Base-by-base conservation (phyloP, 768 basidiomycete genomes). In the Termitomyces sp. region DNA sequence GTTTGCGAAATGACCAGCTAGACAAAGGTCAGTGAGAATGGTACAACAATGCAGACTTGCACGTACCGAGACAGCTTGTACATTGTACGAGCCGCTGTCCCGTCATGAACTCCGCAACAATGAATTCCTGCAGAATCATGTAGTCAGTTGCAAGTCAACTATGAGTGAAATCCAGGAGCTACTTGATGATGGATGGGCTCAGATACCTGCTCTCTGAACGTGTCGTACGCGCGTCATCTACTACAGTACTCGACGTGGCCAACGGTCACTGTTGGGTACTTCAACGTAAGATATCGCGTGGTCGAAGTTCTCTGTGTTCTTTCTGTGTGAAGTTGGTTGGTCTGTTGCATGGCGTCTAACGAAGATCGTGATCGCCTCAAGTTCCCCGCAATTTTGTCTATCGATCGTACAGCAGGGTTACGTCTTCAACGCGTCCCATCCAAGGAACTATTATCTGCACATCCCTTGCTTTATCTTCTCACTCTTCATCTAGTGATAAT, bases 171-270 rank as follows among this genome's bases (percentile, higher is more conserved):
- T 94, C 91, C 61, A 91, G 75, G 45, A 94, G 77, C 91, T 91
- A 91, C 71, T 94, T 90, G 62, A 96, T 90, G 61, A 97, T 84
- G 46, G 92, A 89, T n/a, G n/a, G n/a, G n/a, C 1, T 84, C 85
- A 7, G 84, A 87, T 40, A 94, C 82, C 71, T 94, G 89, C 70
- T 98, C 96, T 65, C 90, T 83, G 70, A 94, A 97, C 0, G 90
- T 91, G 68, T 96, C 94, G 68, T 89, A 87, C 7, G 92, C 90
- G 46, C 55, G 42, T 55, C 40, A 42, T 44, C 40, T 15, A 51
- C 20, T 48, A 15, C 28, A 15, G 20, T 28, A 45, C 40, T 16
- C 48, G 16, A 36, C 36, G 46, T 36, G 28, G 39, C 44, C 18
- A 36, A 11, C 35, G 45, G 12, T 33, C 40, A n/a, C 24, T 24